Evolutionary conservation across 257 asterid species (phyloP).

Genomic region (Solanum paucissectum): DNA sequence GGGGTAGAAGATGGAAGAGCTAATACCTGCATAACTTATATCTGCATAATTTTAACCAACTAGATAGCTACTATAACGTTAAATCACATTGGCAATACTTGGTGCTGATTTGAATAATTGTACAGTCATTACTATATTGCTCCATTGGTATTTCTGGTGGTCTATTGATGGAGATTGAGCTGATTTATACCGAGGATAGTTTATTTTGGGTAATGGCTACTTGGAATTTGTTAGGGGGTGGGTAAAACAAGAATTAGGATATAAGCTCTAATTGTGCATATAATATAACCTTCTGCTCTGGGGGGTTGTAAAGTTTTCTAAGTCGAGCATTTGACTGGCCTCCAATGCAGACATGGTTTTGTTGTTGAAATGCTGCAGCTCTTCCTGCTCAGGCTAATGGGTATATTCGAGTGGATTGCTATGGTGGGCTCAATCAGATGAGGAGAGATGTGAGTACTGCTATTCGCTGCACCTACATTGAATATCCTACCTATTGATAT

Average conservation of each 20-base stretch:
- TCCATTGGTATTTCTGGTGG: neutral
- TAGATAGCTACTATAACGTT: neutral
- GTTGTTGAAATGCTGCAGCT: constrained; percentile 97
- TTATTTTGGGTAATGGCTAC: neutral
- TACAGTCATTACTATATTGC: neutral
- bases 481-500: neutral
- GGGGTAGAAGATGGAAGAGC: neutral
- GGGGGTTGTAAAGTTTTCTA: constrained; percentile 10
- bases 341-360: constrained; percentile 91
- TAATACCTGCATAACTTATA: neutral
- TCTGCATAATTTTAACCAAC: neutral
- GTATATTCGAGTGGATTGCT: constrained; percentile 92
- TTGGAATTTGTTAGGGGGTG: neutral
- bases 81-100: neutral
- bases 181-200: neutral
- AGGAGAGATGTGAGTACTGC: constrained; percentile 83
- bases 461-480: neutral
- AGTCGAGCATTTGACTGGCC: constrained; percentile 52
- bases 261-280: neutral
- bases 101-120: neutral
- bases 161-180: neutral
- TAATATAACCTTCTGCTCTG: neutral
- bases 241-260: neutral
- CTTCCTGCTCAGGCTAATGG: constrained; percentile 74
- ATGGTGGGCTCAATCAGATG: constrained; percentile 99